These are phyloP conservation scores for Fonsecaea pugnacius DNA, from an alignment of 2,329 filamentous ascomycete genomes.

Conservation along the genomic window DNA sequence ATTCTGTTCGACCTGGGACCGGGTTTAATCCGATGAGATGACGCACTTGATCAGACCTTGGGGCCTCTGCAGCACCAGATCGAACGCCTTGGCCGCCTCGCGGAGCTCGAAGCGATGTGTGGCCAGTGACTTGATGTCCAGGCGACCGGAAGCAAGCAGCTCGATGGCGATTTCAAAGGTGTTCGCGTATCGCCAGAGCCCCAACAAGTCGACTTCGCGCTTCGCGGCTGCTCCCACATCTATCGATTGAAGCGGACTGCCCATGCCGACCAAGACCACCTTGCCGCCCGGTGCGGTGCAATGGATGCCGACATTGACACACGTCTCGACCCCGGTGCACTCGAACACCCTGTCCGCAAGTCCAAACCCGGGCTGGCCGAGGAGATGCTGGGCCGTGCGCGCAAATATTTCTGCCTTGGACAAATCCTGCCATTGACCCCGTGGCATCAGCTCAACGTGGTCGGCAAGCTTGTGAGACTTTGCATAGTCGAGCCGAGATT, in stretches of 20 bases:
- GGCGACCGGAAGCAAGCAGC: constrained; percentile 54
- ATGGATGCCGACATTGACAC: constrained; percentile 51
- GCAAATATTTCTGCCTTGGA: constrained; percentile 48
- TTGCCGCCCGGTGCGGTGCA: constrained; percentile 54
- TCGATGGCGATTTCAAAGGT: constrained; percentile 59
- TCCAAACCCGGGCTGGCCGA: constrained; percentile 35
- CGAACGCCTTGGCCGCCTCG: constrained; percentile 62
- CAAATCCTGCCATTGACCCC: constrained; percentile 56
- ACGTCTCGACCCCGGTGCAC: constrained; percentile 51
- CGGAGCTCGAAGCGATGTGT: constrained; percentile 68
- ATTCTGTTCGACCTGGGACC: background rate
- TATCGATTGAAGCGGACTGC: constrained; percentile 59
- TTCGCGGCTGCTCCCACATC: constrained; percentile 58
- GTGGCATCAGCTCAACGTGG: constrained; percentile 52
- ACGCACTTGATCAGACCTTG: constrained; percentile 60
- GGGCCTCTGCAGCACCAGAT: constrained; percentile 56
- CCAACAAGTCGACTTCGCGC: constrained; percentile 60
- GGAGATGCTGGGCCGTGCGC: constrained; percentile 29
- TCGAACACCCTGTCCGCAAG: constrained; percentile 51
- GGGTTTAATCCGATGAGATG: constrained; percentile 9
- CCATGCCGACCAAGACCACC: constrained; percentile 61
- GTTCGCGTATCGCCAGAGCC: constrained; percentile 60
- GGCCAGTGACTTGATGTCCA: constrained; percentile 62
- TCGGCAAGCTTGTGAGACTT: constrained; percentile 63
- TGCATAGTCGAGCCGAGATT: constrained; percentile 60